Evolutionary conservation across 2,329 filamentous ascomycete genomes (phyloP).

Genomic region (Elsinoe necatrix): DNA sequence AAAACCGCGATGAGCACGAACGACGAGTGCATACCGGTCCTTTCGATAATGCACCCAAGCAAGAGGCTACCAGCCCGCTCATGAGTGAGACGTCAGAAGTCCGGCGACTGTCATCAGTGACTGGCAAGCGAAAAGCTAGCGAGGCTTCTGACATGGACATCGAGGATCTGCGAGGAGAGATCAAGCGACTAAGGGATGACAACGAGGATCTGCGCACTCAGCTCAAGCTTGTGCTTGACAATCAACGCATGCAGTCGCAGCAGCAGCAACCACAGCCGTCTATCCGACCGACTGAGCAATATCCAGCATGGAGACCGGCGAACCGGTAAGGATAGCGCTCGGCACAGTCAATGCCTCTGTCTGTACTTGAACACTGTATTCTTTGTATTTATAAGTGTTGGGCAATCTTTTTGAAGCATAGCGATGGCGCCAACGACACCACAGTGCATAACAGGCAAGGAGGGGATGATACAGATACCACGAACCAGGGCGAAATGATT

Average conservation of each 20-base stretch:
- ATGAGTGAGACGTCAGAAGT: constrained; percentile 17
- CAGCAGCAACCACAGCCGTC: background rate
- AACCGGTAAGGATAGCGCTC: background rate
- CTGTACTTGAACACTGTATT: background rate
- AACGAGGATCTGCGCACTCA: constrained; percentile 27
- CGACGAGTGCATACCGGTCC: constrained; percentile 62
- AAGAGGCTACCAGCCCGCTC: constrained; percentile 19
- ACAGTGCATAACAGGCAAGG: background rate
- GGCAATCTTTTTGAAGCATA: background rate
- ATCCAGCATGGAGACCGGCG: background rate
- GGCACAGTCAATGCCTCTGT: too few species aligned
- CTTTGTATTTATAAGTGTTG: background rate
- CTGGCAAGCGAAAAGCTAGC: constrained; percentile 5
- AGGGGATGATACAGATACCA: background rate
- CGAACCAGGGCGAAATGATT: background rate
- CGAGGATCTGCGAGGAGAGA: constrained; percentile 30
- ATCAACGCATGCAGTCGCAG: background rate
- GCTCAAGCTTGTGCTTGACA: background rate
- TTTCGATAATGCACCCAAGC: constrained; percentile 18
- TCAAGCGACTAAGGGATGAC: constrained; percentile 35
- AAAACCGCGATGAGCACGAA: constrained; percentile 90
- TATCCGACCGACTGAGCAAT: background rate
- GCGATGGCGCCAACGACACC: background rate
- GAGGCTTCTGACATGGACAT: constrained; percentile 19
- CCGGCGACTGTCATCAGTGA: constrained; percentile 13